Conservation (phyloP, 2,329 filamentous ascomycete species). For the Phoma herbarum region DNA sequence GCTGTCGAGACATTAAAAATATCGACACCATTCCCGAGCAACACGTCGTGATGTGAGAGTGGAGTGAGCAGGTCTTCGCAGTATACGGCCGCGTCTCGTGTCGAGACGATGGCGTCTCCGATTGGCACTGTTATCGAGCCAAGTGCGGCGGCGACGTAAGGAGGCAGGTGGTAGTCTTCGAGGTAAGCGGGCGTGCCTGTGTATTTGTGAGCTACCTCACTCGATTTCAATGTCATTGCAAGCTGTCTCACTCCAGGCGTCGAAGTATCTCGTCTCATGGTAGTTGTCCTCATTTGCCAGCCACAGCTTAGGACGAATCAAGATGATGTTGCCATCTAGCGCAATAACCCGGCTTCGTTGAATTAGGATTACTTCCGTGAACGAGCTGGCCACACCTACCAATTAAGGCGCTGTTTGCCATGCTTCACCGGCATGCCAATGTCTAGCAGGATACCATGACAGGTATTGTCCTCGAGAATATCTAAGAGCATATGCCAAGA, state of each 20-base stretch:
- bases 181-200: constrained; percentile 38
- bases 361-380: not conserved
- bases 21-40: constrained; percentile 73
- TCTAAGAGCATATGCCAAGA: constrained; percentile 31
- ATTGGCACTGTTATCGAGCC: constrained; percentile 67
- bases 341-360: constrained; percentile 52
- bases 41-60: constrained; percentile 62
- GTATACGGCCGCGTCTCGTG: constrained; percentile 66
- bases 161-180: constrained; percentile 37
- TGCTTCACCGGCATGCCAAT: constrained; percentile 23
- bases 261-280: constrained; percentile 51
- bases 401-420: not conserved
- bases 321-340: constrained; percentile 72
- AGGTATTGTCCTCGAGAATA: constrained; percentile 67
- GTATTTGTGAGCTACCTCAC: constrained; percentile 52
- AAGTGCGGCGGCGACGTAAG: constrained; percentile 58
- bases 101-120: constrained; percentile 65
- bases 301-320: constrained; percentile 75
- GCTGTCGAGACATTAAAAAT: constrained; percentile 73
- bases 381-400: constrained; percentile 35
- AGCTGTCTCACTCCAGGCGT: constrained; percentile 34
- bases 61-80: constrained; percentile 61
- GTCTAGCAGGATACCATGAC: constrained; percentile 61
- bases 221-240: not conserved
- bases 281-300: constrained; percentile 74